Evolutionary conservation across 2,329 filamentous ascomycete species (phyloP).

Genomic region (Colletotrichum kahawae): DNA sequence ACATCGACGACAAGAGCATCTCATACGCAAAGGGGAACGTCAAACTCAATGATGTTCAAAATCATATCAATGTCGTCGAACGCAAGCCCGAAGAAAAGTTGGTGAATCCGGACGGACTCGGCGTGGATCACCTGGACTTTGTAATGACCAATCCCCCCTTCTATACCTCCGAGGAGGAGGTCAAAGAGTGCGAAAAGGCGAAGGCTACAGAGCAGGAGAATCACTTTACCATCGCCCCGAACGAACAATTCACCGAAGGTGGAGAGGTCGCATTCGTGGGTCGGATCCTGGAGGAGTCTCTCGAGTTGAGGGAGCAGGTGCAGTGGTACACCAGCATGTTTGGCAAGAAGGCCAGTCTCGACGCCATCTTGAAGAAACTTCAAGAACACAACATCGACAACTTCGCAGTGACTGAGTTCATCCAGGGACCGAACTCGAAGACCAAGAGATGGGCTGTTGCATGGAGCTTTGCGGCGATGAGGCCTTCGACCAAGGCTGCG

Average conservation of each 20-base stretch:
- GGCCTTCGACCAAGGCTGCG: constrained; percentile 60
- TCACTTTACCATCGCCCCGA: constrained; percentile 77
- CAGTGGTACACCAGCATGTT: constrained; percentile 94
- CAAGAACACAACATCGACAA: constrained; percentile 68
- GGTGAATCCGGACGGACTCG: constrained; percentile 65
- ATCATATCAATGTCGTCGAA: constrained; percentile 67
- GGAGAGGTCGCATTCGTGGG: constrained; percentile 79
- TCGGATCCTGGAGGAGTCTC: constrained; percentile 73
- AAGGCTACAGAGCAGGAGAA: constrained; percentile 73
- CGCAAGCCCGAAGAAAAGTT: constrained; percentile 58
- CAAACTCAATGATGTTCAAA: constrained; percentile 64
- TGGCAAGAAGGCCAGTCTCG: constrained; percentile 76
- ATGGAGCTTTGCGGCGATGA: constrained; percentile 78
- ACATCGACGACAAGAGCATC: constrained; percentile 77
- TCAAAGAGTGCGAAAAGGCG: constrained; percentile 65
- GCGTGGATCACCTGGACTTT: constrained; percentile 69
- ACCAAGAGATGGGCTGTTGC: constrained; percentile 84
- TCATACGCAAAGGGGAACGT: constrained; percentile 72
- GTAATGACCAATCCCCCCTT: constrained; percentile 96
- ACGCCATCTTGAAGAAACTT: constrained; percentile 65
- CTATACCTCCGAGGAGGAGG: constrained; percentile 76
- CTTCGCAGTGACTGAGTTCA: constrained; percentile 81
- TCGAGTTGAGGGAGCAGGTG: constrained; percentile 62
- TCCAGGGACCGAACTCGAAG: constrained; percentile 78
- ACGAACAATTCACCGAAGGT: constrained; percentile 85